Base-by-base conservation (phyloP, 2,329 filamentous ascomycete species). In the Rutstroemia sydowiana region DNA sequence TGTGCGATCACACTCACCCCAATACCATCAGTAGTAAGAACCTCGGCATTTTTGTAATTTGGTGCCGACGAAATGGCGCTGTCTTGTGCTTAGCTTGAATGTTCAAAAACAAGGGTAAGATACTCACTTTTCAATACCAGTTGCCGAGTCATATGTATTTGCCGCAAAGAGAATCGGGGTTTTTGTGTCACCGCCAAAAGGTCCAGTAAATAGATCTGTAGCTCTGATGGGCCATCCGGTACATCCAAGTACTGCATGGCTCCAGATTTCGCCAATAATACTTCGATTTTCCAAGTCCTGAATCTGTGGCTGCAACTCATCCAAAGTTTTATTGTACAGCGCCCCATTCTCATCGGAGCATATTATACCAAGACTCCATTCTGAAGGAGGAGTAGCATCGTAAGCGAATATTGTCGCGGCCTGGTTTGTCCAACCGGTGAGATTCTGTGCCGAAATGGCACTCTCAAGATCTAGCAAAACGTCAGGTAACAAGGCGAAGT, bases 141-240 rank as follows among this genome's bases (percentile, higher is more conserved):
- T 56, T 18, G 64, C 56, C 31, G 66, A 66, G 54, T 69, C 66
- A 13, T 61, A 59, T 10, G 63, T 63, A 30, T 68, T 69, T 45
- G 62, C 63, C 18, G 68, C 56, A 40, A 65, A 69, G 7, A 68
- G 60, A n/a, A 69, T 66, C 1, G 66, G 66, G 39, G 63, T 63
- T 37, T 58, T 65, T 2, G 65, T 67, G 23, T 63, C 62, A 10
- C 60, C 64, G 30, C 61, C 58, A 46, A 67, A 68, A 0, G 63
- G 61, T 0, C 65, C 65, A 42, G 40, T 6, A n/a, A 8, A 42
- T 26, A 42, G 14, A 5, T 42, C 21, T 10, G 4, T 21, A 3
- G 40, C 21, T 7, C n/a, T 42, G n/a, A 28, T 42, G 13, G 21
- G 11, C 21, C 21, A 28, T 14, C 40, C 21, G n/a, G 21, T 42